phyloP scores from a whole-genome alignment of 2,329 filamentous ascomycete genomes.

The Fusarium sp. region DNA sequence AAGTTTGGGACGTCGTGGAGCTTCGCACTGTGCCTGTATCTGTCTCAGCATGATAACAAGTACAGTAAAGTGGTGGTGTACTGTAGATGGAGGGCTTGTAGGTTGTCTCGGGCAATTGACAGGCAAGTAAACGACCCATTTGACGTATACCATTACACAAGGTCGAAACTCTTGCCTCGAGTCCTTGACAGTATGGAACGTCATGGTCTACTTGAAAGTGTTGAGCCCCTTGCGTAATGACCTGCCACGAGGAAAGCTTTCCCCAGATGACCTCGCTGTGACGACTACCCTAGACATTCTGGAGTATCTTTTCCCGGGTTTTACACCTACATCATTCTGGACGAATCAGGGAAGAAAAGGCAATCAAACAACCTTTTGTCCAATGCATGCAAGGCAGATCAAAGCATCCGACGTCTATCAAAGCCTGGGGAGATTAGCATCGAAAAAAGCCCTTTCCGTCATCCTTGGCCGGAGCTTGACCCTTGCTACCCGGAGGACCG shows the following conservation, averaged over 20 bases:
- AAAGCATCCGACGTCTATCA: not conserved
- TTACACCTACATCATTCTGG: slow-evolving; percentile 12
- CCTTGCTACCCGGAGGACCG: not conserved
- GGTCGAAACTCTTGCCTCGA: not conserved
- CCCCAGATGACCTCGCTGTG: slow-evolving; percentile 20
- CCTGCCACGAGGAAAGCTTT: slow-evolving; percentile 17
- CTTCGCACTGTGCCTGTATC: slow-evolving; percentile 28
- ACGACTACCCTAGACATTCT: slow-evolving; percentile 28
- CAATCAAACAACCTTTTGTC: slow-evolving; percentile 16
- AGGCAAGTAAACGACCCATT: slow-evolving; percentile 11
- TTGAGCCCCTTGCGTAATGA: slow-evolving; percentile 32
- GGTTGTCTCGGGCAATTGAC: slow-evolving; percentile 27
- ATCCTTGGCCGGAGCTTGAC: not conserved
- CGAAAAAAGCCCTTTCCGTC: not conserved
- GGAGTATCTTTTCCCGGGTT: not conserved
- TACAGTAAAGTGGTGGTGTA: slow-evolving; percentile 9
- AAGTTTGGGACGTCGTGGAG: not conserved
- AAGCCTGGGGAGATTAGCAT: not conserved
- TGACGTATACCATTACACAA: slow-evolving; percentile 12
- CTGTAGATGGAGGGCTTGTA: not conserved
- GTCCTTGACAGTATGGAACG: slow-evolving; percentile 1
- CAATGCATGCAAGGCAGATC: slow-evolving; percentile 30
- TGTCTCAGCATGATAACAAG: not conserved
- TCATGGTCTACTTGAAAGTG: slow-evolving; percentile 17
- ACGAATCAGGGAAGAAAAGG: slow-evolving; percentile 19